phyloP scores from a whole-genome alignment of 2,329 filamentous ascomycete genomes.

The Esteya vermicola region DNA sequence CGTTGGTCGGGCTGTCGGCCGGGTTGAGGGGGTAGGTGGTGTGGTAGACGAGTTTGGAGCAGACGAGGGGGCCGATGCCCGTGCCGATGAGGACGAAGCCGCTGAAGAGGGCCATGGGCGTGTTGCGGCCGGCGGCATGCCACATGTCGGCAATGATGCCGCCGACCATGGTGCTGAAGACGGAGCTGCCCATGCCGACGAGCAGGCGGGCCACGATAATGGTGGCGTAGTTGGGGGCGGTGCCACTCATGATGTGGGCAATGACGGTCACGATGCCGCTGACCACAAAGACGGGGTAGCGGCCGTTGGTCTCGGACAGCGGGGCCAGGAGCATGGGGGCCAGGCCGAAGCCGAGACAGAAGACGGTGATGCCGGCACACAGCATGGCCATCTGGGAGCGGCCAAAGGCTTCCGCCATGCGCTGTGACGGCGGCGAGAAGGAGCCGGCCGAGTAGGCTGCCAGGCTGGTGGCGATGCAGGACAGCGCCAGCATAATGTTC shows the following conservation, averaged over 20 bases:
- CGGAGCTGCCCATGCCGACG: conserved; percentile 61
- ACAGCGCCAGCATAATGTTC: conserved; percentile 54
- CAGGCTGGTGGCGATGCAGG: conserved; percentile 60
- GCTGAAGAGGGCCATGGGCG: conserved; percentile 82
- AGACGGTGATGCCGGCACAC: conserved; percentile 59
- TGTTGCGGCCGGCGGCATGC: conserved; percentile 64
- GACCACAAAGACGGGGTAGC: conserved; percentile 65
- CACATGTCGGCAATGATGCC: conserved; percentile 83
- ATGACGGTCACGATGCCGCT: conserved; percentile 59
- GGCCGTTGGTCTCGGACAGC: conserved; percentile 76
- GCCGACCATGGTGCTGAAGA: conserved; percentile 82
- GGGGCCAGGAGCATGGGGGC: conserved; percentile 83
- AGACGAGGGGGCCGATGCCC: conserved; percentile 61
- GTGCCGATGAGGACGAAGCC: conserved; percentile 66
- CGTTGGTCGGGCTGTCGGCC: conserved; percentile 11
- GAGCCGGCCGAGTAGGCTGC: conserved; percentile 73
- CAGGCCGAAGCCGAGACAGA: conserved; percentile 66
- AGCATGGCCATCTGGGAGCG: conserved; percentile 51
- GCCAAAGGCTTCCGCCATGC: conserved; percentile 52
- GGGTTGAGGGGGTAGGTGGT: conserved; percentile 20
- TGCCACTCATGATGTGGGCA: conserved; percentile 59
- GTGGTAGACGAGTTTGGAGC: conserved; percentile 52
- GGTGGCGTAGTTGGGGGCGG: conserved; percentile 53
- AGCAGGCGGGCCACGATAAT: conserved; percentile 67
- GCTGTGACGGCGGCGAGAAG: conserved; percentile 54